phyloP scores from a whole-genome alignment of 768 basidiomycete genomes.

The Hirschioporus abietinus region DNA sequence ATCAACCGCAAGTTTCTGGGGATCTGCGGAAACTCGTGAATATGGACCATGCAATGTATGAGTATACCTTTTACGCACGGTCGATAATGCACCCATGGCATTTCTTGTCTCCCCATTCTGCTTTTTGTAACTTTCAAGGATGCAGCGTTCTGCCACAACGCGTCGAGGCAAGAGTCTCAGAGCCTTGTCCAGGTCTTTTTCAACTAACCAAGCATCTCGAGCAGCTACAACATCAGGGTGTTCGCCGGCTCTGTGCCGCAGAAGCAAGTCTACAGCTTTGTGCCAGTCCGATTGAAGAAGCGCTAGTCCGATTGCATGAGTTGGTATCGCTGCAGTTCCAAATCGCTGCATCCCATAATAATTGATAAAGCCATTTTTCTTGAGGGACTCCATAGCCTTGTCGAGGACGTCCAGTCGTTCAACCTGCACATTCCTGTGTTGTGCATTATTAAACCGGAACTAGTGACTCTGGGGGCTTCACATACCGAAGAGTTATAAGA shows the following conservation, averaged over 20 bases:
- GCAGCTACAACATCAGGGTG: slow-evolving; percentile 86
- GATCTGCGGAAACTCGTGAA: slow-evolving; percentile 51
- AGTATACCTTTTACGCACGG: slow-evolving; percentile 39
- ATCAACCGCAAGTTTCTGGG: slow-evolving; percentile 92
- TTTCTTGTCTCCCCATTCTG: slow-evolving; percentile 74
- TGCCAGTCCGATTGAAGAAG: slow-evolving; percentile 89
- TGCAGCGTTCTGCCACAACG: slow-evolving; percentile 88
- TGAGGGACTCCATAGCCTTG: slow-evolving; percentile 69
- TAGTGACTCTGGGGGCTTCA: neutral
- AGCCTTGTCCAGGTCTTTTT: slow-evolving; percentile 75
- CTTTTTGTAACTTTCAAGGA: slow-evolving; percentile 86
- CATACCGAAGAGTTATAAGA: slow-evolving; percentile 86
- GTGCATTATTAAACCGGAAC: slow-evolving; percentile 4
- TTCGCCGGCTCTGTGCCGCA: slow-evolving; percentile 82
- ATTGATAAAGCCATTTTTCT: slow-evolving; percentile 90
- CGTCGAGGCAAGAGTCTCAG: slow-evolving; percentile 83
- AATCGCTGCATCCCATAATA: slow-evolving; percentile 99
- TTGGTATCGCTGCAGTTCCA: slow-evolving; percentile 93
- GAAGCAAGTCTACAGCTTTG: slow-evolving; percentile 74
- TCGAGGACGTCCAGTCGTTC: slow-evolving; percentile 70
- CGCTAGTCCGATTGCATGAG: slow-evolving; percentile 90
- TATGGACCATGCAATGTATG: neutral
- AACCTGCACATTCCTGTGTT: slow-evolving; percentile 73
- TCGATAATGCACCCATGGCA: slow-evolving; percentile 82
- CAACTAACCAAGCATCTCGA: slow-evolving; percentile 83